These are phyloP conservation scores for Metarhizium brunneum DNA, from an alignment of 2,329 filamentous ascomycete genomes.

Conservation along the genomic window DNA sequence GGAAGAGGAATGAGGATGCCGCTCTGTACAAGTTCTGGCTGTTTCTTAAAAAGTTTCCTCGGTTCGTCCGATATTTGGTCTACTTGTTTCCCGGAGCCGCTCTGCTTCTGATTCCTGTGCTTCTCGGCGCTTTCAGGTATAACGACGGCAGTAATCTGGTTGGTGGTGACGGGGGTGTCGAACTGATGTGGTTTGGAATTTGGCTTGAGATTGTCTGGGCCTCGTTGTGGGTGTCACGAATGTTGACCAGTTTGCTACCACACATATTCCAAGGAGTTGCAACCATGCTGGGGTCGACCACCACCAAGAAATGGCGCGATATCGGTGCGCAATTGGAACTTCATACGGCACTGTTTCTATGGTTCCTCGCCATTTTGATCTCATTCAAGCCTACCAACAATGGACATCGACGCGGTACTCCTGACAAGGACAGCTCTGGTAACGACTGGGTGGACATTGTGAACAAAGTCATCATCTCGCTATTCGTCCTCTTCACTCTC, in stretches of 20 bases:
- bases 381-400: slow-evolving; percentile 80
- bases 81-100: slow-evolving; percentile 37
- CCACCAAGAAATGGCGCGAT: slow-evolving; percentile 87
- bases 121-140: slow-evolving; percentile 33
- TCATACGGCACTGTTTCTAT: slow-evolving; percentile 79
- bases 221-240: slow-evolving; percentile 69
- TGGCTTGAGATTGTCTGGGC: slow-evolving; percentile 94
- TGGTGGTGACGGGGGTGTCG: slow-evolving; percentile 61
- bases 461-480: slow-evolving; percentile 75
- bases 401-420: slow-evolving; percentile 33
- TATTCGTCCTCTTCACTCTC: slow-evolving; percentile 71
- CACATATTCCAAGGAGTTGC: slow-evolving; percentile 42
- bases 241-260: slow-evolving; percentile 42
- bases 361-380: slow-evolving; percentile 79
- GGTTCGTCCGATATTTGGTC: slow-evolving; percentile 37
- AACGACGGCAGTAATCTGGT: slow-evolving; percentile 35
- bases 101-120: slow-evolving; percentile 36
- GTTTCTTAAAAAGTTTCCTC: slow-evolving; percentile 39
- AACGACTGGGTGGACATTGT: slow-evolving; percentile 65
- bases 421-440: slow-evolving; percentile 33
- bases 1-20: slow-evolving; percentile 23
- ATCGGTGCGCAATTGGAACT: slow-evolving; percentile 79
- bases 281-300: slow-evolving; percentile 70
- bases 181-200: slow-evolving; percentile 83
- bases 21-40: slow-evolving; percentile 31